Evolutionary conservation across 2,329 filamentous ascomycete genomes (phyloP).

Genomic region (Neonectria punicea): DNA sequence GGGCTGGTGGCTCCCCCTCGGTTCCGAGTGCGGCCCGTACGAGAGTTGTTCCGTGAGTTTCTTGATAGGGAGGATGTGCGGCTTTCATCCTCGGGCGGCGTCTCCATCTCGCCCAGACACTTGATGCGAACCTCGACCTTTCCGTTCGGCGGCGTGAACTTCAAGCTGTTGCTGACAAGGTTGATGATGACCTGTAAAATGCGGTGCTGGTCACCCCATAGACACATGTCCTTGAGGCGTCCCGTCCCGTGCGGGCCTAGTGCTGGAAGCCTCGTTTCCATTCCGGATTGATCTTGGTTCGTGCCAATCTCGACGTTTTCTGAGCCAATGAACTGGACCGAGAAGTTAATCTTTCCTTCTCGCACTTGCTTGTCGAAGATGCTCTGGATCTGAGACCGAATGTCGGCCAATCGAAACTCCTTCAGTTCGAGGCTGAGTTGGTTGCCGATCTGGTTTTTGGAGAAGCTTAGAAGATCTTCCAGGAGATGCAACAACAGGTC

Average conservation of each 20-base stretch:
- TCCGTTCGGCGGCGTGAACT: constrained; percentile 85
- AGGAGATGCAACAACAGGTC: constrained; percentile 87
- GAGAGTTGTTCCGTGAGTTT: constrained; percentile 57
- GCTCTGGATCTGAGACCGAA: constrained; percentile 82
- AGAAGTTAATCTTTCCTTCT: constrained; percentile 79
- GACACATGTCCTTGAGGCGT: constrained; percentile 82
- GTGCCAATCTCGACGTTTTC: constrained; percentile 38
- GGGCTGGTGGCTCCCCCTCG: constrained; percentile 58
- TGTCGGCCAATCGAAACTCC: constrained; percentile 86
- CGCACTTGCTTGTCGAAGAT: constrained; percentile 92
- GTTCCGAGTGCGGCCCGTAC: constrained; percentile 54
- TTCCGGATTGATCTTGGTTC: constrained; percentile 47
- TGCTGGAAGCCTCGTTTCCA: constrained; percentile 60
- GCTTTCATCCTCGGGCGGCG: constrained; percentile 55
- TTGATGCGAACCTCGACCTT: constrained; percentile 80
- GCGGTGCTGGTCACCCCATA: constrained; percentile 93
- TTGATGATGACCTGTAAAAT: constrained; percentile 96
- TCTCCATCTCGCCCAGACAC: constrained; percentile 72
- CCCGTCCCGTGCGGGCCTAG: constrained; percentile 73
- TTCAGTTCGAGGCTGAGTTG: constrained; percentile 83
- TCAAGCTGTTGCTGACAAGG: constrained; percentile 89
- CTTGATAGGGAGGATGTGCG: constrained; percentile 64
- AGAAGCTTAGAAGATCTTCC: constrained; percentile 91
- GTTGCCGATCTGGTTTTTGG: constrained; percentile 93
- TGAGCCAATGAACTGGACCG: constrained; percentile 71